Evolutionary conservation across 1,284 basidiomycete genomes (phyloP).

Genomic region (Rhodotorula sp.): DNA sequence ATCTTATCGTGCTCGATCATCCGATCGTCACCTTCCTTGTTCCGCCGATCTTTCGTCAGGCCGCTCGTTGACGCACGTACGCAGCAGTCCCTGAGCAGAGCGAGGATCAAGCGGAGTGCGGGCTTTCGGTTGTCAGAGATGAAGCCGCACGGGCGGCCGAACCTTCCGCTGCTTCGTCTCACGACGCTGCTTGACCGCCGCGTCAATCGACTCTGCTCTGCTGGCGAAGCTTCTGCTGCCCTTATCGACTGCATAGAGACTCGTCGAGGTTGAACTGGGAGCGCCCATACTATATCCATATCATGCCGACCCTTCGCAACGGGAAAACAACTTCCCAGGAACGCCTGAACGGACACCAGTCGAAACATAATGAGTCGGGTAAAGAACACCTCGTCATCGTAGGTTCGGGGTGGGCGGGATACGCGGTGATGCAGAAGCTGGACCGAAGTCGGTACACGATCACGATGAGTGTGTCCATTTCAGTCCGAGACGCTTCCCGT

Average conservation of each 20-base stretch:
- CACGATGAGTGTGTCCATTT: conserved; percentile 6
- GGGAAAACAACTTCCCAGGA: neutral
- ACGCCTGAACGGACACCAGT: neutral
- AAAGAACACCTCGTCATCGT: conserved; percentile 68
- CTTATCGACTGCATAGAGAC: neutral
- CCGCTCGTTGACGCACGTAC: neutral
- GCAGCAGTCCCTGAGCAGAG: too few relatives aligned
- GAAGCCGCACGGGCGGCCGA: too few relatives aligned
- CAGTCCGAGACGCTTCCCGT: neutral
- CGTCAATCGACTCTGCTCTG: too few relatives aligned
- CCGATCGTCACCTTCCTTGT: neutral
- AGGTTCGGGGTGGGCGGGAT: conserved; percentile 53
- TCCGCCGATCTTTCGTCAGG: neutral
- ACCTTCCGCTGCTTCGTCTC: too few relatives aligned
- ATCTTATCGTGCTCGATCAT: conserved; percentile 1
- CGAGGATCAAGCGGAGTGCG: too few relatives aligned
- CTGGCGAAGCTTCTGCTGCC: neutral
- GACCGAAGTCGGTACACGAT: conserved; percentile 47
- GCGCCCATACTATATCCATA: neutral
- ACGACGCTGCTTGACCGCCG: too few relatives aligned
- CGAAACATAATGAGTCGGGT: neutral
- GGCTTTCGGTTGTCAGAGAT: too few relatives aligned
- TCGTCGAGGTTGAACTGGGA: neutral
- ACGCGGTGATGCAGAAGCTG: conserved; percentile 40
- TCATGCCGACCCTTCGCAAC: neutral